Base-by-base conservation (phyloP, 176 grass and related monocot species). In the Alopecurus myosuroides region DNA sequence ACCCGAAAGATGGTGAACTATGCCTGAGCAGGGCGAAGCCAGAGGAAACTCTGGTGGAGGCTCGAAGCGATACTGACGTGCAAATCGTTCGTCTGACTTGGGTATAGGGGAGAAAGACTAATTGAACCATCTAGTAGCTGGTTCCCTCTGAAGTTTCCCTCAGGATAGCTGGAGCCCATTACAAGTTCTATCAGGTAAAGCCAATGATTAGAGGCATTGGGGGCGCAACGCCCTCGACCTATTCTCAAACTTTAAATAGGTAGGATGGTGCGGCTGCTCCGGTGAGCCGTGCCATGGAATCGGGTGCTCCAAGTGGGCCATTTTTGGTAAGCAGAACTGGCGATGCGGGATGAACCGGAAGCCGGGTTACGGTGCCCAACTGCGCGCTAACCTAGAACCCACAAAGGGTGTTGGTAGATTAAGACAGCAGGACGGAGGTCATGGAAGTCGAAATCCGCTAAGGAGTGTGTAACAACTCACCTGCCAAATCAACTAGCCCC, bases 181-280 rank as follows among this genome's bases (percentile, higher is more conserved):
- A 86, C 62, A 81, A 90, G 85, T 94, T 94, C 79, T 91, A 88
- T 91, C 82, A 19, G 89, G 89, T 94, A 91, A 94, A 91, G 92
- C 88, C 79, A 94, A 94, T 94, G 86, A 94, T 86, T 94, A 94
- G 89, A 91, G 92, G 89, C 86, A 89, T 89, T 61, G 83, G 80
- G 92, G 92, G 86, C 84, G 86, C 89, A 94, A 91, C 80, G 84
- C 84, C 86, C 89, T 94, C 77, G 86, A 94, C 86, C 89, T 87
- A 91, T 91, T 94, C 86, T 94, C 92, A 94, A 94, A 91, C 89
- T 91, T 94, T 91, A 94, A 94, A 94, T 94, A 94, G 86, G 80
- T 93, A 88, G 81, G 87, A 87, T 74, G 90, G 90, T 77, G 71
- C 23, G 86, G 71, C 72, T 86, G 66, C 83, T 91, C 20, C 73